These are phyloP conservation scores for Rosa lucieae DNA, from an alignment of 306 rosid genomes.

Conservation along the genomic window DNA sequence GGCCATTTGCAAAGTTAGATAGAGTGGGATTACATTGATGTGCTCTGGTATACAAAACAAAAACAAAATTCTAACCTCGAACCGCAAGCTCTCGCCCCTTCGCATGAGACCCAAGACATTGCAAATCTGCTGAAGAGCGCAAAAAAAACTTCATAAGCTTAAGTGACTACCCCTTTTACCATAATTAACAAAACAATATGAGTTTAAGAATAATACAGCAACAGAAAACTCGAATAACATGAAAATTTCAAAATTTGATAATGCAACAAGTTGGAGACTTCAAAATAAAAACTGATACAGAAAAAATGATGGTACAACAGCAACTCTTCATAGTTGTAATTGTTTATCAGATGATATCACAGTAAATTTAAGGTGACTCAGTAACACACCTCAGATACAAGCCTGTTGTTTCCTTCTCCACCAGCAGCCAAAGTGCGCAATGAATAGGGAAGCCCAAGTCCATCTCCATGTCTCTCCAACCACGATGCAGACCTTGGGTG, in stretches of 20 bases:
- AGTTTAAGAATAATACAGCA: not conserved
- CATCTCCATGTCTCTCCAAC: conserved; percentile 79
- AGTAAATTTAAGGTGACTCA: not conserved
- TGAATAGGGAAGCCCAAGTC: conserved; percentile 69
- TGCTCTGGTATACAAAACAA: not conserved
- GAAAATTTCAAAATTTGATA: not conserved
- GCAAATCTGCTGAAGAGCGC: conserved; percentile 65
- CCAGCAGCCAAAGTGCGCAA: conserved; percentile 63
- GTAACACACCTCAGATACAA: conserved; percentile 82
- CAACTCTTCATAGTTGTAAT: not conserved
- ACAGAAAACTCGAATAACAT: not conserved
- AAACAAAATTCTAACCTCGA: conserved; percentile 66
- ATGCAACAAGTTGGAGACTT: not conserved
- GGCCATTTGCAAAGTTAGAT: not conserved
- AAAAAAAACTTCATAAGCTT: conserved; percentile 32
- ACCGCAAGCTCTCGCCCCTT: conserved; percentile 77
- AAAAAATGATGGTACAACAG: not conserved
- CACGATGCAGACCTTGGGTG: conserved; percentile 63
- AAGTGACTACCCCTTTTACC: not conserved
- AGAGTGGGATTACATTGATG: not conserved
- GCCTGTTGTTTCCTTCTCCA: conserved; percentile 77
- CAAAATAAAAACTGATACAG: not conserved
- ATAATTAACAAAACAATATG: not conserved
- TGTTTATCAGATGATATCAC: not conserved
- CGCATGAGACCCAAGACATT: conserved; percentile 90